Percentiles rank a stretch among this genome's conserved stretches.
phyloP scores from a whole-genome alignment of 164 flowering plant species.

The Vitis rotundifolia region DNA sequence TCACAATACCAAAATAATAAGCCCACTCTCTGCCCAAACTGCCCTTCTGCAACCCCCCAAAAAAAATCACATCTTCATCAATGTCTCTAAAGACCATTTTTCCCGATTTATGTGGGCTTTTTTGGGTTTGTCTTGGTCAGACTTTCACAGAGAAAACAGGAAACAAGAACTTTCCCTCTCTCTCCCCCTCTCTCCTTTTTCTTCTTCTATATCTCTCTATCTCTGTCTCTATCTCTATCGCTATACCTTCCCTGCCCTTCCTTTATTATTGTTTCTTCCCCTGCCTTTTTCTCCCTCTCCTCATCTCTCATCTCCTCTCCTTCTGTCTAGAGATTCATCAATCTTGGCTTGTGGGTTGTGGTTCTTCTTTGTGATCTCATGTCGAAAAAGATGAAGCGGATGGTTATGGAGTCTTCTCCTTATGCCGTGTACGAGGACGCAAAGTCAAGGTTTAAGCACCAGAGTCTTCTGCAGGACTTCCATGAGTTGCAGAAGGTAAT shows the following conservation, averaged over 20 bases:
- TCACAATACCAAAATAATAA: conserved; percentile 22
- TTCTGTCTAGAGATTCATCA: conserved; percentile 4
- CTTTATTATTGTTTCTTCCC: conserved; percentile 8
- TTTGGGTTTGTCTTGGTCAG: conserved; percentile 62
- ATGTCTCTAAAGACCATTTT: conserved; percentile 32
- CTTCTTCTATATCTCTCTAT: neutral
- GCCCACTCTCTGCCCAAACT: conserved; percentile 34
- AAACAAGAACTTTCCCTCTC: conserved; percentile 40
- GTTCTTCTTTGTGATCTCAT: conserved; percentile 23
- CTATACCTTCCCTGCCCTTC: conserved; percentile 13
- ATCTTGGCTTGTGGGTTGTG: conserved; percentile 11
- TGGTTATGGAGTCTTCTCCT: conserved; percentile 25
- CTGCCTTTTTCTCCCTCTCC: neutral
- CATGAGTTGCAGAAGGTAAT: conserved; percentile 63
- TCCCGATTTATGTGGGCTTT: conserved; percentile 69
- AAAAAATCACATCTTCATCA: conserved; percentile 47
- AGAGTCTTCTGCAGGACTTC: conserved; percentile 71
- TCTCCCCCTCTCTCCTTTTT: conserved; percentile 10
- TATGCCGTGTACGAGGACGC: conserved; percentile 40
- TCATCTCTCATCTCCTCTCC: neutral
- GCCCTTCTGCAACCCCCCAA: conserved; percentile 80
- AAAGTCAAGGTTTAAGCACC: conserved; percentile 52
- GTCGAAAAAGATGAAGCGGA: conserved; percentile 61
- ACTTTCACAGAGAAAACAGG: conserved; percentile 60
- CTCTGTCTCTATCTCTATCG: conserved; percentile 8